Evolutionary conservation across 1,139 yeast species (phyloP).

Genomic region (Pichia norvegensis): DNA sequence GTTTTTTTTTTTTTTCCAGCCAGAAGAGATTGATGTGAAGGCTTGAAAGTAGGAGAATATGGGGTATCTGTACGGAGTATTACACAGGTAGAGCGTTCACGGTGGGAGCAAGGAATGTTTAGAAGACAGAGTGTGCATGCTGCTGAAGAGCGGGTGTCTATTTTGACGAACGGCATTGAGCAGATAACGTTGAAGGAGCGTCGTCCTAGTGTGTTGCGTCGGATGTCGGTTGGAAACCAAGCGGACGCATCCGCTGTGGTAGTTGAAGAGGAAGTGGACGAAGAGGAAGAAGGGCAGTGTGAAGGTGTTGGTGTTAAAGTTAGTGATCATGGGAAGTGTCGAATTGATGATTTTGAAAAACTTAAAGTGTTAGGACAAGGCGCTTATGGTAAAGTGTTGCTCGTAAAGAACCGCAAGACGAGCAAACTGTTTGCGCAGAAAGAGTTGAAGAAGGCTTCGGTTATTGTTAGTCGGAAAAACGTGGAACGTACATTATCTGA

Average conservation of each 20-base stretch:
- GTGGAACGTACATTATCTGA: conserved; percentile 65
- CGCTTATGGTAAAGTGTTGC: conserved; percentile 80
- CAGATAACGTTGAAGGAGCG: conserved; percentile 4
- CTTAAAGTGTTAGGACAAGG: conserved; percentile 84
- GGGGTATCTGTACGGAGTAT: too few relatives aligned
- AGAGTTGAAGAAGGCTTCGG: conserved; percentile 75
- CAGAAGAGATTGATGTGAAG: too few relatives aligned
- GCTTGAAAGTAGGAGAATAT: too few relatives aligned
- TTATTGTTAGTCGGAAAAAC: conserved; percentile 42
- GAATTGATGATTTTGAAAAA: conserved; percentile 58
- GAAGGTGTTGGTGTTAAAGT: too few relatives aligned
- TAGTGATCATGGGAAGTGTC: conserved; percentile 27
- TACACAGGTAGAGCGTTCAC: too few relatives aligned
- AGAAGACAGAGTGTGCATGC: not conserved
- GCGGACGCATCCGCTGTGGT: conserved; percentile 3
- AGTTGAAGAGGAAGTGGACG: conserved; percentile 10
- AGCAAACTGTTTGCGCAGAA: conserved; percentile 81
- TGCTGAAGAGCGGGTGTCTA: not conserved
- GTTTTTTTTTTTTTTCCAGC: too few relatives aligned
- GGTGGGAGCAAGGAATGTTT: not conserved
- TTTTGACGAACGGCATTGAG: not conserved
- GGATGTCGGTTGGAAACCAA: conserved; percentile 21
- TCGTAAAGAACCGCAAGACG: conserved; percentile 61
- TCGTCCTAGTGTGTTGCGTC: conserved; percentile 19
- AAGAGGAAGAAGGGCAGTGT: conserved; percentile 11